These are phyloP conservation scores for cucumber (Cucumis sativus) DNA, from an alignment of 306 rosid genomes.

Conservation along the genomic window Cucumber_9930_V3 NC_026659.2:28548501-28549000, in stretches of 20 bases:
- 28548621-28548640: not conserved
- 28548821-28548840: not conserved
- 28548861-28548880: not conserved
- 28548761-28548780: not conserved
- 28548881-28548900: not conserved
- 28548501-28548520: too few relatives aligned
- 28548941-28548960: not conserved
- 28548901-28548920: not conserved
- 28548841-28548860: conserved; percentile 1
- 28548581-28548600: too few relatives aligned
- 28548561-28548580: too few relatives aligned
- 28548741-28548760: not conserved
- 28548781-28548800: not conserved
- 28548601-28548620: too few relatives aligned
- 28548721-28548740: not conserved
- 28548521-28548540: too few relatives aligned
- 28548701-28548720: not conserved
- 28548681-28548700: not conserved
- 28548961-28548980: not conserved
- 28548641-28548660: not conserved
- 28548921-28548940: too few relatives aligned
- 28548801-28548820: not conserved
- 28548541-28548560: too few relatives aligned
- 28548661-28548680: not conserved
- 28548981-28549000: not conserved